Evolutionary conservation across 108 stramenopile genomes (phyloP).

Genomic region (Bacterosira constricta): DNA sequence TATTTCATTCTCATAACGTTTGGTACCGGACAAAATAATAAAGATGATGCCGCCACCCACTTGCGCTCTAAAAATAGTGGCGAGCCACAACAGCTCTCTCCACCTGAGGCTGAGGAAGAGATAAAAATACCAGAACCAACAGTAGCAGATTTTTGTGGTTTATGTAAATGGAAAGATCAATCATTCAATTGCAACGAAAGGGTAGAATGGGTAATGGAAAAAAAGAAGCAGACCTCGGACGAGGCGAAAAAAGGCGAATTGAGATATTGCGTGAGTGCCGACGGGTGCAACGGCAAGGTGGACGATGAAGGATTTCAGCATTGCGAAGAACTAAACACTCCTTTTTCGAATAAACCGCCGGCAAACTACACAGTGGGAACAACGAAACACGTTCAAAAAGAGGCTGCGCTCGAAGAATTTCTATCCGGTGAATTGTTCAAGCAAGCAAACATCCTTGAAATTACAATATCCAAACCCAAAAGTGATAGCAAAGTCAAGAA

Average conservation of each 20-base stretch:
- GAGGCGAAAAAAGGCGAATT: slow-evolving; percentile 11
- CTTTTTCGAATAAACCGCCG: neutral
- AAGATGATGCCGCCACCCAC: neutral
- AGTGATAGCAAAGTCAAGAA: neutral
- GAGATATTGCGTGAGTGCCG: slow-evolving; percentile 2
- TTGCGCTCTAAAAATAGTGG: neutral
- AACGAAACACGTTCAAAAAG: neutral
- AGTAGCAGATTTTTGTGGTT: slow-evolving; percentile 15
- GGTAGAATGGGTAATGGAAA: slow-evolving; percentile 15
- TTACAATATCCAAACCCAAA: neutral
- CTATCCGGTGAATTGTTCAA: slow-evolving; percentile 24
- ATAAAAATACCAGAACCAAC: neutral
- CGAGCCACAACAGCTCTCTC: neutral
- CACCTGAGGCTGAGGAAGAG: neutral
- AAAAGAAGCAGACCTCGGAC: neutral
- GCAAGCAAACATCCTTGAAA: neutral
- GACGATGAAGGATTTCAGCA: neutral
- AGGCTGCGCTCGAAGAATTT: neutral
- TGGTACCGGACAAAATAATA: too few relatives aligned
- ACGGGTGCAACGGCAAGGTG: slow-evolving; percentile 6
- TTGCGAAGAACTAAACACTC: neutral
- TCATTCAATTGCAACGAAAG: slow-evolving; percentile 26
- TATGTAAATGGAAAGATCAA: slow-evolving; percentile 3
- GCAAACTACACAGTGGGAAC: neutral
- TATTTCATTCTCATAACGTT: slow-evolving; percentile 4